Percentiles rank a stretch among this genome's conserved stretches.
These are phyloP conservation scores for Ogataea degrootiae DNA, from an alignment of 805 yeast genomes.

Conservation along the genomic window DNA sequence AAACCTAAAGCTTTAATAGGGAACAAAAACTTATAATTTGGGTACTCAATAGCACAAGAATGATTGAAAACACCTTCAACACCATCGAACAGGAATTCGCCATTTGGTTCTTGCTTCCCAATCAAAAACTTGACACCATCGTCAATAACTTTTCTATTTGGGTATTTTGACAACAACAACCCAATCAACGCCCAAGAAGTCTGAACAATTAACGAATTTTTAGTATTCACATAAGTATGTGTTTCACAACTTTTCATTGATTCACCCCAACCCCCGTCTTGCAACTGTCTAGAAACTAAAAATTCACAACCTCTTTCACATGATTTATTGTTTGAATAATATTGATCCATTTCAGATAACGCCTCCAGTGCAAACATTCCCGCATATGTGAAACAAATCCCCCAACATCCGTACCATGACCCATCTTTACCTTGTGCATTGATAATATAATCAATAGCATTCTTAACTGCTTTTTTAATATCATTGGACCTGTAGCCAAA, in stretches of 20 bases:
- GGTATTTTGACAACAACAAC: slow-evolving; percentile 74
- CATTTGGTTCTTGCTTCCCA: slow-evolving; percentile 61
- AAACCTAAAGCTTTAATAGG: slow-evolving; percentile 92
- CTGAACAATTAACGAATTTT: slow-evolving; percentile 69
- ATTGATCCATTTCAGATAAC: slow-evolving; percentile 59
- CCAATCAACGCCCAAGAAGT: slow-evolving; percentile 93
- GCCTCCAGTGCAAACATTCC: slow-evolving; percentile 98
- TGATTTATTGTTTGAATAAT: slow-evolving; percentile 53
- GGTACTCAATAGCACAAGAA: slow-evolving; percentile 87
- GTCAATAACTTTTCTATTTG: slow-evolving; percentile 56
- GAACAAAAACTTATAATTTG: slow-evolving; percentile 84
- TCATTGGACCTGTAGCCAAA: slow-evolving; percentile 63
- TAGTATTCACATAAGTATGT: slow-evolving; percentile 59
- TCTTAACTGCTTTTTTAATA: slow-evolving; percentile 61
- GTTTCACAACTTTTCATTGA: slow-evolving; percentile 87
- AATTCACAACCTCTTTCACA: slow-evolving; percentile 84
- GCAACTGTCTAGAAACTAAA: slow-evolving; percentile 64
- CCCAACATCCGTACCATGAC: slow-evolving; percentile 99
- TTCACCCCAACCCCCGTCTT: slow-evolving; percentile 98
- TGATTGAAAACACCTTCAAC: slow-evolving; percentile 97
- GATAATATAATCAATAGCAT: slow-evolving; percentile 71
- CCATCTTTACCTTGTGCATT: slow-evolving; percentile 74
- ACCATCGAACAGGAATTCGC: slow-evolving; percentile 82
- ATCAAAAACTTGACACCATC: slow-evolving; percentile 62
- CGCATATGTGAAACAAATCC: slow-evolving; percentile 92